Evolutionary conservation across 805 yeast genomes (phyloP).

Genomic region (Cyberlindnera japonica): DNA sequence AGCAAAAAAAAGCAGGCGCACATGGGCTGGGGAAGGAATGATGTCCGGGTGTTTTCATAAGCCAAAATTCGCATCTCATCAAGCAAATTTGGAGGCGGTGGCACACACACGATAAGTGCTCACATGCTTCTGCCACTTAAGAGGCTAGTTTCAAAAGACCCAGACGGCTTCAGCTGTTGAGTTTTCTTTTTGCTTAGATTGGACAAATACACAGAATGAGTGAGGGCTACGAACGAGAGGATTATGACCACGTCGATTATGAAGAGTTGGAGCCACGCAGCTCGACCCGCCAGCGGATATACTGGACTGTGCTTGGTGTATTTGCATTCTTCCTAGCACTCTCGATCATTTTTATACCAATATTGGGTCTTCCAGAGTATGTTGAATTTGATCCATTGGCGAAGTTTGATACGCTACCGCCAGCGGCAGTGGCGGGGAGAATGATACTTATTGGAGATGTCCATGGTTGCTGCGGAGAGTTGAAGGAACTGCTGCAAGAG

Average conservation of each 20-base stretch:
- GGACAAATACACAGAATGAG: background rate
- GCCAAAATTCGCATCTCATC: too few species aligned
- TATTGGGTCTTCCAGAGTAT: slow-evolving; percentile 9
- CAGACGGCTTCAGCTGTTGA: too few species aligned
- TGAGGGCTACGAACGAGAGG: slow-evolving; percentile 1
- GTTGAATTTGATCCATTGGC: slow-evolving; percentile 4
- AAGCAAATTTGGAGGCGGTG: too few species aligned
- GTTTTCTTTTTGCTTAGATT: background rate
- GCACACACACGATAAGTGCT: too few species aligned
- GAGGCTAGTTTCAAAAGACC: too few species aligned
- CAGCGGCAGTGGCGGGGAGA: slow-evolving; percentile 30
- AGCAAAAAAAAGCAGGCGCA: too few species aligned
- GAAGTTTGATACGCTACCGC: slow-evolving; percentile 1
- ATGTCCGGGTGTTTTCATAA: too few species aligned
- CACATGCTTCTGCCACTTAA: too few species aligned
- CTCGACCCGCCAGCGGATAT: background rate
- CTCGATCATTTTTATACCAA: slow-evolving; percentile 9
- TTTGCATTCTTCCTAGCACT: too few species aligned
- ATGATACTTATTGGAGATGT: slow-evolving; percentile 79
- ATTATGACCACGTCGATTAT: slow-evolving; percentile 7
- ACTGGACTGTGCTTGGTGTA: too few species aligned
- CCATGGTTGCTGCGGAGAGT: slow-evolving; percentile 69
- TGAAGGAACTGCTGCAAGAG: slow-evolving; percentile 50
- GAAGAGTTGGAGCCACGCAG: slow-evolving; percentile 8
- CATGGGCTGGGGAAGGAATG: too few species aligned